Conservation (phyloP, 2,329 filamentous ascomycete genomes). For the Trichoderma sp. region DNA sequence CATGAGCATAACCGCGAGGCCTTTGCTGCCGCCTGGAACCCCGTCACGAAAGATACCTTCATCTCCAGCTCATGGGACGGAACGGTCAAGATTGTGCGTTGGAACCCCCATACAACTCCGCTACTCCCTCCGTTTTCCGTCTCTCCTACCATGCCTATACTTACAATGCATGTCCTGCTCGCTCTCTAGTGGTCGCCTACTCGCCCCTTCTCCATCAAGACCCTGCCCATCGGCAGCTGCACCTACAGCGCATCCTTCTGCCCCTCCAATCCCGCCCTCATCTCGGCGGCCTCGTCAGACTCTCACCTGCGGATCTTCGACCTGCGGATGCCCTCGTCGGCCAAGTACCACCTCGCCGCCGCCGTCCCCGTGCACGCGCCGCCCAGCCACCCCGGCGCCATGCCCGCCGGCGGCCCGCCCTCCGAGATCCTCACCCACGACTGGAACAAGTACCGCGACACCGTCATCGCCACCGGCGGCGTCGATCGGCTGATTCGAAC, state of each 20-base stretch:
- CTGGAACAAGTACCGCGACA: slow-evolving; percentile 97
- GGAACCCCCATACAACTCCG: not conserved
- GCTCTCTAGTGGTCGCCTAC: slow-evolving; percentile 75
- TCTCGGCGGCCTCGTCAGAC: slow-evolving; percentile 88
- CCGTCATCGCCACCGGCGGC: slow-evolving; percentile 81
- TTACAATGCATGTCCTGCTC: not conserved
- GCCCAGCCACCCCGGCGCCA: slow-evolving; percentile 49
- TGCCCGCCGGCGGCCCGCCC: slow-evolving; percentile 56
- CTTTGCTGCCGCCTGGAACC: slow-evolving; percentile 90
- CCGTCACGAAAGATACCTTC: slow-evolving; percentile 87
- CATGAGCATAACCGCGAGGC: slow-evolving; percentile 92
- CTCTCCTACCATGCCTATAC: not conserved
- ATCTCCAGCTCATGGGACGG: slow-evolving; percentile 94
- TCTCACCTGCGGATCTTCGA: slow-evolving; percentile 90
- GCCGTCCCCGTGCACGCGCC: slow-evolving; percentile 81
- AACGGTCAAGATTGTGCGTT: slow-evolving; percentile 77
- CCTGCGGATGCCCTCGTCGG: slow-evolving; percentile 79
- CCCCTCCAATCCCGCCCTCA: slow-evolving; percentile 80
- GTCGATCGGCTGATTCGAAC: slow-evolving; percentile 86
- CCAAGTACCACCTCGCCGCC: slow-evolving; percentile 82
- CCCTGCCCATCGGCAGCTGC: slow-evolving; percentile 87
- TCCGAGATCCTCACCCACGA: slow-evolving; percentile 90
- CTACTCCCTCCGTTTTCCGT: not conserved
- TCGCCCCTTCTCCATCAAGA: slow-evolving; percentile 72
- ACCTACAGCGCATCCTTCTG: slow-evolving; percentile 93